Conservation (phyloP, 129 eudicot species). For the Flaveria brownii region DNA sequence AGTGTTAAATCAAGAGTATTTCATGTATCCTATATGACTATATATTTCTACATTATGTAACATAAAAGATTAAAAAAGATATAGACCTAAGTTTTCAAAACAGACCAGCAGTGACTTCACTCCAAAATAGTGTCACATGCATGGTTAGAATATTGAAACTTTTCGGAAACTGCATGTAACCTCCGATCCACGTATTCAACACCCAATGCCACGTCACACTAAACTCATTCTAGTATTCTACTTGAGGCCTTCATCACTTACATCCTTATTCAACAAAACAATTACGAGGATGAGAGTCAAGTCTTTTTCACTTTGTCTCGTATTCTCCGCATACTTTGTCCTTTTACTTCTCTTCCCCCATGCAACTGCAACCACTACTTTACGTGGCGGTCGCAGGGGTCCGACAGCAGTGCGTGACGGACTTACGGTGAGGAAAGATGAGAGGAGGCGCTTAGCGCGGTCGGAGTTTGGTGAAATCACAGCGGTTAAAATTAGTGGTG, state of each 20-base stretch:
- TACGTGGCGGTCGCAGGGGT: neutral
- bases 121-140: no score
- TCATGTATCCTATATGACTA: no score
- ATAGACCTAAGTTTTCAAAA: no score
- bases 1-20: no score
- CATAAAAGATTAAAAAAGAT: no score
- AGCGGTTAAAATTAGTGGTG: constrained; percentile 52
- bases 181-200: no score
- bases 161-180: no score
- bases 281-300: constrained; percentile 6
- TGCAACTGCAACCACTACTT: constrained; percentile 19
- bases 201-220: constrained; percentile 30
- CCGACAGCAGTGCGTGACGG: constrained; percentile 23
- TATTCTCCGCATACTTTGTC: constrained; percentile 22
- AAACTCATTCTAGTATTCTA: neutral
- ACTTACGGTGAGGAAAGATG: constrained; percentile 46
- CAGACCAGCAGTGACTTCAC: no score
- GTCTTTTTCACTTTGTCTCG: constrained; percentile 13
- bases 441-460: constrained; percentile 46
- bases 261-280: neutral
- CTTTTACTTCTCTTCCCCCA: neutral
- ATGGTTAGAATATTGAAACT: no score
- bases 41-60: no score
- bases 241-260: neutral
- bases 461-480: constrained; percentile 70